Percentiles rank a stretch among this genome's conserved stretches.
Conservation (phyloP, 371 early-diverging fungal species). For the Saksenaea oblongispora region DNA sequence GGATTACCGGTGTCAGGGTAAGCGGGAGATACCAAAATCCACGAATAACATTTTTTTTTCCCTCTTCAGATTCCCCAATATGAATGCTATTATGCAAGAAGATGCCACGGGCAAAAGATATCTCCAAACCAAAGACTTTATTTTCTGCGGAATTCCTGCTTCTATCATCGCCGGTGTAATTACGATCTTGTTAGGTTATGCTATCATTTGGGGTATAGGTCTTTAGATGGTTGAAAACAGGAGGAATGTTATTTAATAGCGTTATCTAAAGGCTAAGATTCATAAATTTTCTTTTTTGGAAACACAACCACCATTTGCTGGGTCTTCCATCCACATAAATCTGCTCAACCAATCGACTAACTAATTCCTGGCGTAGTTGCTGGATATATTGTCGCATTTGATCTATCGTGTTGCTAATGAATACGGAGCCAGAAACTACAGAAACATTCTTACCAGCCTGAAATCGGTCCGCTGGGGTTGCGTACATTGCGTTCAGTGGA, state of each 20-base stretch:
- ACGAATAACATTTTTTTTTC: not conserved
- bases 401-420: slow-evolving; percentile 49
- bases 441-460: slow-evolving; percentile 69
- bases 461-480: slow-evolving; percentile 68
- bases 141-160: slow-evolving; percentile 78
- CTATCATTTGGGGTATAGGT: slow-evolving; percentile 20
- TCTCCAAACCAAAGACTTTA: slow-evolving; percentile 79
- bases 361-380: slow-evolving; percentile 91
- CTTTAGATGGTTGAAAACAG: slow-evolving; percentile 4
- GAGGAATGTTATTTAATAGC: not conserved
- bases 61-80: slow-evolving; percentile 82
- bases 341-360: slow-evolving; percentile 69
- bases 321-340: slow-evolving; percentile 82
- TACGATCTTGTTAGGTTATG: slow-evolving; percentile 21
- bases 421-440: not conserved
- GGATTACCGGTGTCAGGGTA: slow-evolving; percentile 88
- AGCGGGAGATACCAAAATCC: not conserved
- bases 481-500: slow-evolving; percentile 89
- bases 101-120: slow-evolving; percentile 88
- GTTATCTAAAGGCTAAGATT: slow-evolving; percentile 54
- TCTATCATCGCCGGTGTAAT: slow-evolving; percentile 60
- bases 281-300: slow-evolving; percentile 98
- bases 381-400: slow-evolving; percentile 83
- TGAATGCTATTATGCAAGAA: slow-evolving; percentile 93
- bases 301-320: slow-evolving; percentile 98